These are phyloP conservation scores for Dunaliella primolecta DNA, from an alignment of 139 green algal genomes.

Conservation along the genomic window DNA sequence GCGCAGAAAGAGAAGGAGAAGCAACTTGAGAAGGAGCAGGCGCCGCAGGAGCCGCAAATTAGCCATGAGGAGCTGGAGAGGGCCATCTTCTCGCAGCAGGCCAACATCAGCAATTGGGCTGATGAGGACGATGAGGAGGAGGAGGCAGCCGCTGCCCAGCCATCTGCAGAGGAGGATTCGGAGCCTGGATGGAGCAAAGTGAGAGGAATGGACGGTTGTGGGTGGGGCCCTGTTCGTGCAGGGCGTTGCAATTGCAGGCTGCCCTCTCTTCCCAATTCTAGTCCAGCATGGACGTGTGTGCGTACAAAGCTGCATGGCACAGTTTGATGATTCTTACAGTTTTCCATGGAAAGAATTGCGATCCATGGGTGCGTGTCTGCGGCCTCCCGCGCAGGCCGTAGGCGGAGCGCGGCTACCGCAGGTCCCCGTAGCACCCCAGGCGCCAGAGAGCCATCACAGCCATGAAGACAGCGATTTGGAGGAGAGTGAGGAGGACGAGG, in stretches of 20 bases:
- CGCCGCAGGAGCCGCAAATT: background rate
- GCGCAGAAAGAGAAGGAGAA: constrained; percentile 11
- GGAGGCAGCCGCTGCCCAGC: background rate
- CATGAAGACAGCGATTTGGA: background rate
- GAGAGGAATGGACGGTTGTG: too few species aligned
- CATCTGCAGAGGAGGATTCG: background rate
- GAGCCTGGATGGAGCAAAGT: constrained; percentile 13
- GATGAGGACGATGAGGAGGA: constrained; percentile 10
- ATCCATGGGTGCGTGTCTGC: too few species aligned
- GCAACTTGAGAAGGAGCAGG: background rate
- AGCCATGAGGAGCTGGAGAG: constrained; percentile 8
- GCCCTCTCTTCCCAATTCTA: too few species aligned
- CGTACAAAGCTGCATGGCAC: too few species aligned
- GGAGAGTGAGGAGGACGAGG: background rate
- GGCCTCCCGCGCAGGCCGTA: background rate
- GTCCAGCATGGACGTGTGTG: too few species aligned
- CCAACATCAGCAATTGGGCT: constrained; percentile 10
- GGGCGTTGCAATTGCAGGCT: too few species aligned
- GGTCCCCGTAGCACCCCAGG: background rate
- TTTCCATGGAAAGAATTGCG: too few species aligned
- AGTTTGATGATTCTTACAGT: too few species aligned
- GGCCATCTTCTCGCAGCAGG: constrained; percentile 1
- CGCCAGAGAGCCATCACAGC: constrained; percentile 1
- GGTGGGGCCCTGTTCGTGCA: too few species aligned
- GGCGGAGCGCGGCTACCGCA: background rate